Evolutionary conservation across 192 early-diverging fungal species (phyloP).

Genomic region (Geosiphon pyriformis): DNA sequence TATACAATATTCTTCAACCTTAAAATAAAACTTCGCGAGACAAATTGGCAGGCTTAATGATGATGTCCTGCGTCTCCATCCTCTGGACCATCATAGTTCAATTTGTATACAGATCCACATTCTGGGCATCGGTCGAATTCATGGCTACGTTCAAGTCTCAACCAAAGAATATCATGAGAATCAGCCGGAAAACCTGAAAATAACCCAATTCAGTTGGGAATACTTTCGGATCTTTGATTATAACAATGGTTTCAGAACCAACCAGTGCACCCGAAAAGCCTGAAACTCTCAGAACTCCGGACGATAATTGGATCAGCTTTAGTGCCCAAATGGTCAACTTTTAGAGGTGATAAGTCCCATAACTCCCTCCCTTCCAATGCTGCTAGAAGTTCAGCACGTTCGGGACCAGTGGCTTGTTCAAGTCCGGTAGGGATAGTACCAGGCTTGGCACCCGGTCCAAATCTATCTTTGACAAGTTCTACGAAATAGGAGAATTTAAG

Average conservation of each 20-base stretch:
- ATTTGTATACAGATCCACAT: slow-evolving; percentile 81
- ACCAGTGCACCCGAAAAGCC: slow-evolving; percentile 94
- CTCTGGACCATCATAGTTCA: slow-evolving; percentile 42
- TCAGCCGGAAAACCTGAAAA: slow-evolving; percentile 82
- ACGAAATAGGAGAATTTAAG: background rate
- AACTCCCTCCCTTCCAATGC: slow-evolving; percentile 82
- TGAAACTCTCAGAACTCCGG: slow-evolving; percentile 68
- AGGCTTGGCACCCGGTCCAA: slow-evolving; percentile 61
- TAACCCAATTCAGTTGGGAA: background rate
- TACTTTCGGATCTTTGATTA: background rate
- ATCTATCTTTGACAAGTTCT: background rate
- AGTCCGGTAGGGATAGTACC: slow-evolving; percentile 77
- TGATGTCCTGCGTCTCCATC: slow-evolving; percentile 36
- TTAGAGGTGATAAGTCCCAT: slow-evolving; percentile 81
- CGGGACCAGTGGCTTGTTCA: slow-evolving; percentile 85
- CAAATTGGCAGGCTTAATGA: background rate
- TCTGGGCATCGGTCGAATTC: slow-evolving; percentile 90
- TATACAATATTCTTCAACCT: slow-evolving; percentile 8
- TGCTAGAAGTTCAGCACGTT: slow-evolving; percentile 84
- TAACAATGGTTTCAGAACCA: background rate
- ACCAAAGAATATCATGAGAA: slow-evolving; percentile 88
- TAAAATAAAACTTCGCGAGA: slow-evolving; percentile 23
- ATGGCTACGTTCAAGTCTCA: slow-evolving; percentile 70
- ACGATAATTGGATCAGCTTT: slow-evolving; percentile 83
- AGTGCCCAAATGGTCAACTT: slow-evolving; percentile 70